phyloP scores from a whole-genome alignment of 2,329 filamentous ascomycete species.

The Podosphaera leucotricha region DNA sequence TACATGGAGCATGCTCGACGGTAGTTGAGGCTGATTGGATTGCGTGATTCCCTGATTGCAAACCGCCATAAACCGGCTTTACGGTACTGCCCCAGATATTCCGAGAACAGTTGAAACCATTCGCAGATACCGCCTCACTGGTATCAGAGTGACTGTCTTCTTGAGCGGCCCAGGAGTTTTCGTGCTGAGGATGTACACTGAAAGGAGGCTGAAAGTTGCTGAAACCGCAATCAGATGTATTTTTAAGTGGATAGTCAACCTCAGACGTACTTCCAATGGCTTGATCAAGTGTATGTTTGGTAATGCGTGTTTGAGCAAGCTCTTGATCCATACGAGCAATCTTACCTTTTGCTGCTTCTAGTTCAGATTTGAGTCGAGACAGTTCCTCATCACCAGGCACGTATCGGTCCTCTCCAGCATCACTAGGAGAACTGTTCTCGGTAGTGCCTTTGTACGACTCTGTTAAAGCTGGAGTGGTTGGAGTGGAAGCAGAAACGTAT shows the following conservation, averaged over 20 bases:
- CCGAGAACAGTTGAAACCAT: conserved; percentile 28
- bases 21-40: conserved; percentile 14
- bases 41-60: conserved; percentile 5
- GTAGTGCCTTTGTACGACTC: conserved; percentile 25
- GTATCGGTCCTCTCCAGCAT: conserved; percentile 18
- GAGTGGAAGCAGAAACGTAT: conserved; percentile 29
- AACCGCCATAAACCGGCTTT: conserved; percentile 19
- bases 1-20: conserved; percentile 23
- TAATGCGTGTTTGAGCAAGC: conserved; percentile 37
- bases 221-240: conserved; percentile 5
- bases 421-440: conserved; percentile 25
- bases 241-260: conserved; percentile 17
- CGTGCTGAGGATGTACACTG: conserved; percentile 16
- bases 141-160: conserved; percentile 34
- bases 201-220: neutral
- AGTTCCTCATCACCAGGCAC: conserved; percentile 29
- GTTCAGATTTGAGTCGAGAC: conserved; percentile 42
- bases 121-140: conserved; percentile 28
- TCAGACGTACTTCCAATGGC: conserved; percentile 25
- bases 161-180: conserved; percentile 25
- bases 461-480: conserved; percentile 34
- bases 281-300: conserved; percentile 34
- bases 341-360: conserved; percentile 45
- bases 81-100: conserved; percentile 28
- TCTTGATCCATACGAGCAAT: conserved; percentile 51